These are phyloP conservation scores for Chlamydomonas asymmetrica DNA, from an alignment of 139 green algal genomes.

Conservation along the genomic window DNA sequence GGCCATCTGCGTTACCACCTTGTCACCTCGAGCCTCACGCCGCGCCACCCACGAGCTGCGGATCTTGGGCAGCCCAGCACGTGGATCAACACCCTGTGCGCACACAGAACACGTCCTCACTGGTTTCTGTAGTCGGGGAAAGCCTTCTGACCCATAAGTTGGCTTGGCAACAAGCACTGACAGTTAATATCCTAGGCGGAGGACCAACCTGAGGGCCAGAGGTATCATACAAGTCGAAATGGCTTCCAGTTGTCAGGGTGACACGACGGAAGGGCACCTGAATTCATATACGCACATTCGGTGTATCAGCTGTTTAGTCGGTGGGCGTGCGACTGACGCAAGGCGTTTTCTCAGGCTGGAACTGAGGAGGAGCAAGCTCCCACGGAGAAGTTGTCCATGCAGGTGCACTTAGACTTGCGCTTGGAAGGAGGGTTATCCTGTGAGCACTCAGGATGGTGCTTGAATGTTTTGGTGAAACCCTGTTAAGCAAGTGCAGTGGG, in stretches of 20 bases:
- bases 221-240: slow-evolving; percentile 93
- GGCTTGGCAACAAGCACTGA: no score
- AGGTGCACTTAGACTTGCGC: background rate
- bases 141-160: no score
- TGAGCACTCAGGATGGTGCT: background rate
- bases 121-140: no score
- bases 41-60: slow-evolving; percentile 73
- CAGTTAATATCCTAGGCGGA: background rate
- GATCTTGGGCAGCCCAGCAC: slow-evolving; percentile 78
- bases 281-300: no score
- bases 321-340: background rate
- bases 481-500: background rate
- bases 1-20: slow-evolving; percentile 38
- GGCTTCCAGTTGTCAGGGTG: slow-evolving; percentile 71
- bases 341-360: background rate
- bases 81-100: slow-evolving; percentile 60
- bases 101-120: no score
- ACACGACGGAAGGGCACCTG: slow-evolving; percentile 88
- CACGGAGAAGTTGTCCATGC: no score
- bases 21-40: slow-evolving; percentile 64
- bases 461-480: background rate
- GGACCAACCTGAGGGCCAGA: slow-evolving; percentile 76
- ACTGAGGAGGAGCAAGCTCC: background rate
- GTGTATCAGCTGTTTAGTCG: no score
- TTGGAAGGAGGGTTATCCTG: background rate